Evolutionary conservation across 768 basidiomycete genomes (phyloP), one percentile per base, ranked within the genome.

Genomic region (Amanita inopinata): DNA sequence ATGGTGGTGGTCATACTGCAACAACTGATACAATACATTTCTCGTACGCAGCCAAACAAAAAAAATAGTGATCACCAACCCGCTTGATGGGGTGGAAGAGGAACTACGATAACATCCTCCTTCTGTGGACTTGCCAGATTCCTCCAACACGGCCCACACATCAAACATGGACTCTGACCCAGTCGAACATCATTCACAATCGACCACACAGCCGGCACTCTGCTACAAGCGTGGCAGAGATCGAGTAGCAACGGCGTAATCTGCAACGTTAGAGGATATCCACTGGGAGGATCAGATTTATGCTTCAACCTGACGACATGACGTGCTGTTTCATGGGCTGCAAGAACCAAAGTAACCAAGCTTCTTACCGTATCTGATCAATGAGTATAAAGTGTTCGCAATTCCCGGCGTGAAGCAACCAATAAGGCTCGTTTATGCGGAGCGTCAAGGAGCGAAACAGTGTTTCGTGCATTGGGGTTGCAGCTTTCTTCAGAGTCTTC

Each of bases 371-470:
- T 47, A 91, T 79, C 48, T 83, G 72, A 46, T 86, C 78, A 28
- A 90, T 48, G 15, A 82, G 71, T 15, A 88, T 50, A 55, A 80
- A 84, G 53, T 91, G 88, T 51, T 89, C 85, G 53, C 88, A 91
- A 51, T 76, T 81, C 24, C 87, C 88, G 41, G 73, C 71, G 53
- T 91, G 88, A 12, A 89, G 63, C 42, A 90, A 62, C 78, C 83
- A 87, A 50, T 91, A 90, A 0, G 89, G 89, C 52, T 82, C 70
- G 50, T 84, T 73, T 27, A 86, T 57, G 23, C 79, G 71, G 15
- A 89, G 57, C 3, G 66, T 60, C 17, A 90, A 68, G 1, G 76
- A 70, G 1, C 64, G 58, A 30, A 89, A 61, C 6, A 55, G 42
- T 5, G 74, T 75, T 41, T 76, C 66, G 40, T 62, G 53, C 53